These are phyloP conservation scores for Boletus pseudo-olivaceus DNA, from an alignment of 768 basidiomycete genomes.

Conservation along the genomic window DNA sequence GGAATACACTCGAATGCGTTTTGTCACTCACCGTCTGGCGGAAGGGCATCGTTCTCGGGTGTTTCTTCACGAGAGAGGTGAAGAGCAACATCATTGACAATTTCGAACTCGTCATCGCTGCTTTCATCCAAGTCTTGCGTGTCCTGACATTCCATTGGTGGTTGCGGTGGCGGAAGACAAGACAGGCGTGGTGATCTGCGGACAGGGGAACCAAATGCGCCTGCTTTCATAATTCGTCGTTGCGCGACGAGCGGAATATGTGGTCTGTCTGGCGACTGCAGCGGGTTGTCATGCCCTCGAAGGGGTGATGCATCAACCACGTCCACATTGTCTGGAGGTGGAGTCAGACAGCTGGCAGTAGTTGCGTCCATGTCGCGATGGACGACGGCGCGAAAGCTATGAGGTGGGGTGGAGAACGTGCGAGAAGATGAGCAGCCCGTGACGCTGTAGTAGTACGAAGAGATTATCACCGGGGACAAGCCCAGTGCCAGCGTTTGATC, in stretches of 20 bases:
- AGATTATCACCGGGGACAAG: background rate
- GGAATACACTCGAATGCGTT: background rate
- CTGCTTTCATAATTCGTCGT: slow-evolving; percentile 27
- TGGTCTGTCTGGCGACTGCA: slow-evolving; percentile 52
- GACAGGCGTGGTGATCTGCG: slow-evolving; percentile 54
- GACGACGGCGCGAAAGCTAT: background rate
- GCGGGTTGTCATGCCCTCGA: slow-evolving; percentile 48
- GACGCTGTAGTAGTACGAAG: background rate
- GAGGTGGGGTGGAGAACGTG: background rate
- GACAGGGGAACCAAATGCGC: slow-evolving; percentile 31
- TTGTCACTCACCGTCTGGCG: slow-evolving; percentile 42
- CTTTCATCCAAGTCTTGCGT: slow-evolving; percentile 19
- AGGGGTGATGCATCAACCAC: slow-evolving; percentile 41
- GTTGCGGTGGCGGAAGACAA: slow-evolving; percentile 31
- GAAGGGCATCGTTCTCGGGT: slow-evolving; percentile 43
- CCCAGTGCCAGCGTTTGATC: slow-evolving; percentile 14
- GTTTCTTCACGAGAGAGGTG: slow-evolving; percentile 41
- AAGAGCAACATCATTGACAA: slow-evolving; percentile 21
- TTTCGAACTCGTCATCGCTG: slow-evolving; percentile 33
- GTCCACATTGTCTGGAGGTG: slow-evolving; percentile 37
- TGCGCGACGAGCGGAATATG: slow-evolving; percentile 35
- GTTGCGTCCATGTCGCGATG: slow-evolving; percentile 17
- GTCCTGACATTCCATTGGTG: slow-evolving; percentile 14
- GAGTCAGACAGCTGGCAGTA: slow-evolving; percentile 25
- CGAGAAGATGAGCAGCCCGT: background rate